These are phyloP conservation scores for Hebeloma cylindrosporum DNA, from an alignment of 768 basidiomycete genomes.

Conservation along the genomic window DNA sequence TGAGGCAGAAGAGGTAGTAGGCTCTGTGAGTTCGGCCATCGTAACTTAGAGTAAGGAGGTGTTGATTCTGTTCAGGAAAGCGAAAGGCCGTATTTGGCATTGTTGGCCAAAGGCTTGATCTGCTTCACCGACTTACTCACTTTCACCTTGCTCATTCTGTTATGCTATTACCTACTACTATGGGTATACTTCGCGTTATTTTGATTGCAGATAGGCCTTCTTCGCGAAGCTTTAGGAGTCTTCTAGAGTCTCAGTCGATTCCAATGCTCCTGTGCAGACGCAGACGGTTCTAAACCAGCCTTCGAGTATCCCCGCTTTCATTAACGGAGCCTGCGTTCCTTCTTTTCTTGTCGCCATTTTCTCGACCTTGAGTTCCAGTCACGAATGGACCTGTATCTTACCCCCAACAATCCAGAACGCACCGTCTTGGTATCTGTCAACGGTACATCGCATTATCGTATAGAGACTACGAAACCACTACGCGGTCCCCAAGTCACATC, in stretches of 20 bases:
- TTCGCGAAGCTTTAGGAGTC: background rate
- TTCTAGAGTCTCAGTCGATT: background rate
- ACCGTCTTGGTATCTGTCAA: conserved; percentile 50
- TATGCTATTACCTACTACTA: too few relatives aligned
- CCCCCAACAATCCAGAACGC: conserved; percentile 50
- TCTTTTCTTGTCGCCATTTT: background rate
- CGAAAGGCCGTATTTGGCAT: conserved; percentile 12
- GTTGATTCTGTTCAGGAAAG: background rate
- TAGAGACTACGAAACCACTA: conserved; percentile 39
- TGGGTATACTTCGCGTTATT: too few relatives aligned
- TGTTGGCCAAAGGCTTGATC: conserved; percentile 12
- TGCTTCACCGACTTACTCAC: background rate
- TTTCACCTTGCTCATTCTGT: background rate
- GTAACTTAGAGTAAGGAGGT: conserved; percentile 3
- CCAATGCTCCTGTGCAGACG: background rate
- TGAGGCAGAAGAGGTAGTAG: conserved; percentile 20
- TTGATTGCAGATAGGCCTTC: too few relatives aligned
- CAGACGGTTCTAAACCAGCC: background rate
- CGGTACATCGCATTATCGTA: conserved; percentile 50
- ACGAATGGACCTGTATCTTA: conserved; percentile 52
- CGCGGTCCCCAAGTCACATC: conserved; percentile 34
- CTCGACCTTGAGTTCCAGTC: background rate
- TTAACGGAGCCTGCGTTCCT: background rate
- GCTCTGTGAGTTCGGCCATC: conserved; percentile 25
- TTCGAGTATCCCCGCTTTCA: background rate